Evolutionary conservation across 169 alveolate species (phyloP).

Genomic region (Theileria luwenshuni): DNA sequence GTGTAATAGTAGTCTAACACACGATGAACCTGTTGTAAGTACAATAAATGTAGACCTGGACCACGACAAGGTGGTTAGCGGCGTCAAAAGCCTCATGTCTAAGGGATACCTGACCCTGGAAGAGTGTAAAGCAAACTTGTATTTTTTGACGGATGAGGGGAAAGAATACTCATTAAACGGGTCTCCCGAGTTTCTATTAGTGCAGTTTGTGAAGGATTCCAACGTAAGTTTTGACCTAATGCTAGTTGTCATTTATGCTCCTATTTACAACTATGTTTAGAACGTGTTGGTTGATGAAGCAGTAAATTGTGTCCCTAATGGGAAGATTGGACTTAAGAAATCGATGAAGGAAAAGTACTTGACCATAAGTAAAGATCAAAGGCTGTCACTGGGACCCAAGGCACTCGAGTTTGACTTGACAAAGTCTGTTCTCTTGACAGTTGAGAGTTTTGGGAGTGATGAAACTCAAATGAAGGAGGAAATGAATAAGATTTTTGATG

Average conservation of each 20-base stretch:
- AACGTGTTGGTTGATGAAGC: slow-evolving; percentile 22
- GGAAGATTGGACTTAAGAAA: slow-evolving; percentile 37
- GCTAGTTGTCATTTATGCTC: neutral
- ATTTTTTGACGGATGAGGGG: slow-evolving; percentile 76
- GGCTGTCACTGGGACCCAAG: slow-evolving; percentile 27
- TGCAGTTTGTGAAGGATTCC: slow-evolving; percentile 51
- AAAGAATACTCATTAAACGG: slow-evolving; percentile 66
- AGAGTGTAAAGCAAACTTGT: slow-evolving; percentile 52
- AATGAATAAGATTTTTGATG: slow-evolving; percentile 13
- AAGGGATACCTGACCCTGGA: slow-evolving; percentile 71
- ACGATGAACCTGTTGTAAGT: slow-evolving; percentile 21
- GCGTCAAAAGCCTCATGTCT: slow-evolving; percentile 78
- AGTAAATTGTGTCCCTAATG: slow-evolving; percentile 17
- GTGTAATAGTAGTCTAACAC: slow-evolving; percentile 27
- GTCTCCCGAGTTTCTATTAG: slow-evolving; percentile 76
- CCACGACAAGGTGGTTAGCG: slow-evolving; percentile 76
- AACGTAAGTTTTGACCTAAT: neutral
- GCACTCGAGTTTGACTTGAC: slow-evolving; percentile 37
- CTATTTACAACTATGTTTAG: slow-evolving; percentile 41
- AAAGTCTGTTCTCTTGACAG: slow-evolving; percentile 19
- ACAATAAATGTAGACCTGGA: slow-evolving; percentile 59
- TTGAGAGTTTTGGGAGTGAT: slow-evolving; percentile 15
- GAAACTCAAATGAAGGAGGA: slow-evolving; percentile 26
- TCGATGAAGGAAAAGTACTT: slow-evolving; percentile 20
- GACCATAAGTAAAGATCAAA: slow-evolving; percentile 44